phyloP scores from a whole-genome alignment of 139 green algal genomes.

The Picochlorum sp. region DNA sequence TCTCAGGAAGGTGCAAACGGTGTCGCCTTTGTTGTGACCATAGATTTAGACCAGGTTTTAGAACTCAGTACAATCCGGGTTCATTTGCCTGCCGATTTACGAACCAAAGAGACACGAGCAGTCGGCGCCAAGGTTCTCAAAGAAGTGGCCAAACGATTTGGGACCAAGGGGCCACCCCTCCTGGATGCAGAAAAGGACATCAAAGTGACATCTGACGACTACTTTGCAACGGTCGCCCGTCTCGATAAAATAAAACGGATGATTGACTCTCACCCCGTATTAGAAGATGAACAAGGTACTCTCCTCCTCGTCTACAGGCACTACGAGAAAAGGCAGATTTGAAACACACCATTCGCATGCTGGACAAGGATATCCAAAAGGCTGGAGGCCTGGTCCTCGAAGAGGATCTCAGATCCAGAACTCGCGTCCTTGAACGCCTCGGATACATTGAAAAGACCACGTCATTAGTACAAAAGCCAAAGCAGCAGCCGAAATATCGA shows the following conservation, averaged over 20 bases:
- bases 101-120: slow-evolving; percentile 24
- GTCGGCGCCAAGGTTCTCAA: slow-evolving; percentile 16
- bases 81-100: slow-evolving; percentile 69
- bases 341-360: slow-evolving; percentile 26
- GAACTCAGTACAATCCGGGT: slow-evolving; percentile 64
- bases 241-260: slow-evolving; percentile 43
- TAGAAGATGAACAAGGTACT: background rate
- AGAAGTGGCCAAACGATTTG: slow-evolving; percentile 36
- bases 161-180: slow-evolving; percentile 23
- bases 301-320: slow-evolving; percentile 28
- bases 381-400: slow-evolving; percentile 54
- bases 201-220: slow-evolving; percentile 29
- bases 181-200: slow-evolving; percentile 68
- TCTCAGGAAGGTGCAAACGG: slow-evolving; percentile 7
- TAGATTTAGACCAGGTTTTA: slow-evolving; percentile 38
- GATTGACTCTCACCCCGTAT: slow-evolving; percentile 41
- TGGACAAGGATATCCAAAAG: slow-evolving; percentile 37
- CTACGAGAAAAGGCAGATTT: slow-evolving; percentile 35
- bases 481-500: slow-evolving; percentile 47
- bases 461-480: slow-evolving; percentile 59
- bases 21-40: slow-evolving; percentile 40
- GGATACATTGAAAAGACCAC: slow-evolving; percentile 43
- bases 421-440: slow-evolving; percentile 55
- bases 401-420: slow-evolving; percentile 53
- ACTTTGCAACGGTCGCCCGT: slow-evolving; percentile 17